Evolutionary conservation across 805 yeast genomes (phyloP), one percentile per base, ranked within the genome.

Genomic region (Danielozyma ontarioensis): DNA sequence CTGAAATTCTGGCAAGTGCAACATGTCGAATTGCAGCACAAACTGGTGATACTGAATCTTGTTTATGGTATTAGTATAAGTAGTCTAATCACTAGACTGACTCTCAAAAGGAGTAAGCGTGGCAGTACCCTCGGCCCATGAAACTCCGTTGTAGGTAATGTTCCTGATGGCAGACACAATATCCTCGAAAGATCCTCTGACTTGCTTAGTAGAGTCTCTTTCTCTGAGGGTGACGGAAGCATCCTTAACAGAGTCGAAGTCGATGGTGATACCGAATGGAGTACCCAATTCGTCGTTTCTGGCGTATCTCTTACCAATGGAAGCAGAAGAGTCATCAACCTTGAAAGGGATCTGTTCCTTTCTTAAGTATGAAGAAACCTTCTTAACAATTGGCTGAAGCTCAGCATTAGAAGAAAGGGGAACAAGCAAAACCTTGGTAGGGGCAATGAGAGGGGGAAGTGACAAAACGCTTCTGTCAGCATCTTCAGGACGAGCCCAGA

Each of bases 281-380:
- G 97, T 93, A 64, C 98, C 98, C 56, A 90, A 75, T 70, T 90
- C 98, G 64, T 90, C 98, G 62, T 90, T 90, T 71, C 98, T 85
- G 44, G 98, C 88, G 55, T 90, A 90, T 69, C 98, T 83, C 71
- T 89, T 86, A 68, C 98, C 98, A 52, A 90, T 93, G 21, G 97
- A 85, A 14, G 96, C 97, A 47, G 95, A 84, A 7, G 97, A 87
- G 62, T 90, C 97, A 60, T 93, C 98, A 39, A 90, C 81, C 74
- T 89, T 90, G 74, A 89, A 86, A 46, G 97, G 90, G 50, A 93
- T 80, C 61, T 88, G 90, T 41, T 77, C 79, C 43, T 70, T 65
- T 64, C 93, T 87, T 58, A 93, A 77, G 40, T 68, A 68, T 38
- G 75, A 68, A 34, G 90, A 76, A 35, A 93, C 80, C 42, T 76